Percentiles rank a stretch among this genome's conserved stretches.
Conservation (phyloP, 192 early-diverging fungal genomes). For the Dissophora ornata region DNA sequence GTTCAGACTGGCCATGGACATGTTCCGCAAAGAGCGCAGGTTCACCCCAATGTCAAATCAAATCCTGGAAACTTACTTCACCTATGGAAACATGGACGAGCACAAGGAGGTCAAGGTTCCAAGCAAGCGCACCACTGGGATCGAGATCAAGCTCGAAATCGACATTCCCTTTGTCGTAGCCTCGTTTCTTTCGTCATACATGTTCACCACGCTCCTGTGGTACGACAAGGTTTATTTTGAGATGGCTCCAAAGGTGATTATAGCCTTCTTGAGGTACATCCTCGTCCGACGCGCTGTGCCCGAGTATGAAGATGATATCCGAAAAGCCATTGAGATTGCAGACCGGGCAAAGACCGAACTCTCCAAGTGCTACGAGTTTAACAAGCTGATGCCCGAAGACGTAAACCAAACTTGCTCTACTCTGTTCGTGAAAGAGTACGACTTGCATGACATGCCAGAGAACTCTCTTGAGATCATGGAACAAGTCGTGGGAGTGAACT, state of each 20-base stretch:
- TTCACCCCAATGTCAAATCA: conserved; percentile 16
- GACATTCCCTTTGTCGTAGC: conserved; percentile 28
- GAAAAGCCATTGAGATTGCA: conserved; percentile 18
- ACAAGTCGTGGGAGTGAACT: neutral
- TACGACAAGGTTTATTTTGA: conserved; percentile 21
- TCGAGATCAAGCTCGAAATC: conserved; percentile 5
- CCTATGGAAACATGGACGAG: conserved; percentile 34
- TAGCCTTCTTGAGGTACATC: conserved; percentile 28
- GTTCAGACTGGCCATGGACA: conserved; percentile 39
- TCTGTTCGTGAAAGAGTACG: neutral
- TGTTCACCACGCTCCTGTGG: conserved; percentile 10
- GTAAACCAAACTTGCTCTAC: conserved; percentile 9
- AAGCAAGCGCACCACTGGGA: neutral
- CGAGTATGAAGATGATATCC: conserved; percentile 21
- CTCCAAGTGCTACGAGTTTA: conserved; percentile 25
- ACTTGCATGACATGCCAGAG: conserved; percentile 1
- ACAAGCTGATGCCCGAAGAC: conserved; percentile 22
- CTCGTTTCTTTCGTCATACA: conserved; percentile 30
- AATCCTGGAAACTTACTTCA: conserved; percentile 34
- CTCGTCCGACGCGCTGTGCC: conserved; percentile 21
- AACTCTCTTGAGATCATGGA: conserved; percentile 12
- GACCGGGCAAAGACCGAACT: conserved; percentile 13
- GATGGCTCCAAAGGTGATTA: conserved; percentile 32
- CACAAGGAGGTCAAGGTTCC: neutral
- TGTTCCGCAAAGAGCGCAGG: conserved; percentile 32